These are phyloP conservation scores for Suillus subluteus DNA, from an alignment of 768 basidiomycete genomes.

Conservation along the genomic window DNA sequence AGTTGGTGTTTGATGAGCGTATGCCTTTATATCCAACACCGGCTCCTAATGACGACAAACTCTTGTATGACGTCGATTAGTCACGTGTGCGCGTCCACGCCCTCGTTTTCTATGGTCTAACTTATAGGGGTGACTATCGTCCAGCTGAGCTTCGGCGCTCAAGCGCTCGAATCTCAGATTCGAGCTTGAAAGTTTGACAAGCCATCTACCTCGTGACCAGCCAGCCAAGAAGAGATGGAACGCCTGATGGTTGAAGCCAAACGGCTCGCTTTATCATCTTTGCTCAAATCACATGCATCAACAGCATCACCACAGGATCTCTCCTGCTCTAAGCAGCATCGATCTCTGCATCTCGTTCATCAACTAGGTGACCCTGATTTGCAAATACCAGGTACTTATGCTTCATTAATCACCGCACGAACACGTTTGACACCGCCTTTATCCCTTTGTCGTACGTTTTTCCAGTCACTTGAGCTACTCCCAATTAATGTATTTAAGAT, in stretches of 20 bases:
- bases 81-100: slow-evolving; percentile 11
- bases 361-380: no score
- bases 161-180: no score
- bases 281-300: no score
- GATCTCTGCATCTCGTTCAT: no score
- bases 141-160: no score
- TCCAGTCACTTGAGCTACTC: background rate
- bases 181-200: no score
- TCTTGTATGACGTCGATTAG: slow-evolving; percentile 10
- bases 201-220: no score
- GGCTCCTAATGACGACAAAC: slow-evolving; percentile 16
- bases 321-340: no score
- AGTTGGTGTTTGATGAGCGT: slow-evolving; percentile 3
- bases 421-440: background rate
- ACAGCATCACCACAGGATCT: no score
- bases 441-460: background rate
- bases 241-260: no score
- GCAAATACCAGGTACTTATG: background rate
- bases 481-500: background rate
- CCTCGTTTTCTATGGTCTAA: background rate
- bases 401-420: background rate
- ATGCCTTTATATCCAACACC: slow-evolving; percentile 4
- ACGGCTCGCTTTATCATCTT: no score
- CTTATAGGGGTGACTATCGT: background rate
- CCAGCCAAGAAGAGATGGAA: no score